phyloP scores from a whole-genome alignment of 2,329 filamentous ascomycete species.

The Arthrobotrys sinensis region DNA sequence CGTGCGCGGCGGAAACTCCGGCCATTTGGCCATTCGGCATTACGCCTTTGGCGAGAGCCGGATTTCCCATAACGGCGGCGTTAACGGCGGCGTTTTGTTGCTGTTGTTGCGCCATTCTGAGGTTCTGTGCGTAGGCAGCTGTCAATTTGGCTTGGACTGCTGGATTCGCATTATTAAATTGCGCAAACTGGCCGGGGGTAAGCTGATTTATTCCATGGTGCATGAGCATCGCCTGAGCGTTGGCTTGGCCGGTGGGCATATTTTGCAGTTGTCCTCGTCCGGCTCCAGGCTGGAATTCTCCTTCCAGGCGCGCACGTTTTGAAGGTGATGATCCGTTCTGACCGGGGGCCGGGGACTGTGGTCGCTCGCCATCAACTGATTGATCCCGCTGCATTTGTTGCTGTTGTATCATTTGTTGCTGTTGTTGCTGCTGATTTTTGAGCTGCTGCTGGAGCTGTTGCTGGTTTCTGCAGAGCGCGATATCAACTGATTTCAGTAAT shows the following conservation, averaged over 20 bases:
- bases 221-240: slow-evolving; percentile 70
- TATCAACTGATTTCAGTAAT: slow-evolving; percentile 61
- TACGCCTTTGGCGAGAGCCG: slow-evolving; percentile 65
- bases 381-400: slow-evolving; percentile 73
- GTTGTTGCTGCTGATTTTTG: slow-evolving; percentile 69
- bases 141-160: slow-evolving; percentile 84
- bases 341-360: slow-evolving; percentile 68
- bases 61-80: slow-evolving; percentile 53
- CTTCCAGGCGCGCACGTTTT: slow-evolving; percentile 63
- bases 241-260: slow-evolving; percentile 60
- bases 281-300: slow-evolving; percentile 54
- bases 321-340: slow-evolving; percentile 64
- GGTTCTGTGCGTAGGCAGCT: slow-evolving; percentile 86
- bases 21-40: slow-evolving; percentile 85
- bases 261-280: slow-evolving; percentile 57
- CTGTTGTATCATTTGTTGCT: slow-evolving; percentile 78
- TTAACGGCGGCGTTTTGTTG: slow-evolving; percentile 73
- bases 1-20: slow-evolving; percentile 77
- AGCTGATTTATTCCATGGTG: slow-evolving; percentile 84
- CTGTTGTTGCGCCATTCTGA: slow-evolving; percentile 82
- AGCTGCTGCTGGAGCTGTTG: slow-evolving; percentile 62
- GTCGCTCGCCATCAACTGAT: slow-evolving; percentile 75
- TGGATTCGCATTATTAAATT: slow-evolving; percentile 70
- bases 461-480: slow-evolving; percentile 58
- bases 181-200: slow-evolving; percentile 82